Conservation (phyloP, 495 filamentous ascomycete species). For the Collariella sp. region DNA sequence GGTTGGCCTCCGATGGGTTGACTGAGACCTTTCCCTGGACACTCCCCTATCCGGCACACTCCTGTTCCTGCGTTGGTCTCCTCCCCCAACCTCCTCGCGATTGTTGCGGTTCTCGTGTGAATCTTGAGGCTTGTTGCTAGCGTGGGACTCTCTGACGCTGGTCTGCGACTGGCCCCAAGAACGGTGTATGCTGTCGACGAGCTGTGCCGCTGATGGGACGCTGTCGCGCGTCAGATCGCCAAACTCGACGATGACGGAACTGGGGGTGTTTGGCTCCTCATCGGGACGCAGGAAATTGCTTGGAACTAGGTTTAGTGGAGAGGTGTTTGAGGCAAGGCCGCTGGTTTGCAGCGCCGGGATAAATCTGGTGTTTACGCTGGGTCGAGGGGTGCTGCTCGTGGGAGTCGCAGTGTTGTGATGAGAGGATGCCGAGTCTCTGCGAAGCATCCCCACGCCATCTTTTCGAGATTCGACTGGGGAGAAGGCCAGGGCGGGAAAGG, state of each 20-base stretch:
- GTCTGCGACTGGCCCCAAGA: background rate
- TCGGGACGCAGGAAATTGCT: background rate
- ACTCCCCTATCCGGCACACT: background rate
- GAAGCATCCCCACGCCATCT: background rate
- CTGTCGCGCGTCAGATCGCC: background rate
- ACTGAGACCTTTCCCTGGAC: background rate
- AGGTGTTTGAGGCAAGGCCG: background rate
- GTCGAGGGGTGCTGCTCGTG: background rate
- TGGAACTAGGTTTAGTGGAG: background rate
- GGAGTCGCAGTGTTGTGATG: background rate
- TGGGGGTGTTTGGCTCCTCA: constrained; percentile 7
- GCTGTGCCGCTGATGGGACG: constrained; percentile 2
- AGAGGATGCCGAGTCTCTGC: background rate
- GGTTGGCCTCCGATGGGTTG: background rate
- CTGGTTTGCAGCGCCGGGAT: background rate
- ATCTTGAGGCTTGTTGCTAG: background rate
- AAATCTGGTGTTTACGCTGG: background rate
- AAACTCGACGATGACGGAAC: constrained; percentile 8
- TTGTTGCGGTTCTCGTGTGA: background rate
- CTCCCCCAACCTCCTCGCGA: background rate
- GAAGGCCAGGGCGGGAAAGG: background rate
- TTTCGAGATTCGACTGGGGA: background rate
- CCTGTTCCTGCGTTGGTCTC: constrained; percentile 1
- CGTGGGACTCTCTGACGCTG: background rate
- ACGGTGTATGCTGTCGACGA: constrained; percentile 2